These are phyloP conservation scores for Cryptococcus sp. DNA, from an alignment of 1,284 basidiomycete species.

Conservation along the genomic window DNA sequence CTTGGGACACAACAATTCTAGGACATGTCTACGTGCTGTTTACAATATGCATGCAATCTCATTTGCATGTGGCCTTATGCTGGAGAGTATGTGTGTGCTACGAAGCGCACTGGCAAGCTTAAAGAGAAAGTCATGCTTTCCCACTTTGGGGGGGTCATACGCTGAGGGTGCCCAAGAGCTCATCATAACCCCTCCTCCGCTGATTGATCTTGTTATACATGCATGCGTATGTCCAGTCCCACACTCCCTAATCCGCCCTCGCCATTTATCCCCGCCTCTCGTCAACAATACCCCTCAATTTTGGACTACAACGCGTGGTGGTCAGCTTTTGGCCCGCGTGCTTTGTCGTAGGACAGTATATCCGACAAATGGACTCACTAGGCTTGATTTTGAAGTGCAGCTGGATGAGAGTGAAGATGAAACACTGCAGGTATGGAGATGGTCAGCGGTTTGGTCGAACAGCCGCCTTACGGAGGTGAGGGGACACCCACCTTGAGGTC, in stretches of 20 bases:
- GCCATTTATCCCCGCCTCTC: neutral
- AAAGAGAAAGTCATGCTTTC: too few relatives aligned
- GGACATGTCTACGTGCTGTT: too few relatives aligned
- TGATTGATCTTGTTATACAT: slow-evolving; percentile 7
- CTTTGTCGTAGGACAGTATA: neutral
- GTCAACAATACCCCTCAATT: slow-evolving; percentile 1
- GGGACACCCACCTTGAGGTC: slow-evolving; percentile 74
- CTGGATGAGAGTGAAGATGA: slow-evolving; percentile 95
- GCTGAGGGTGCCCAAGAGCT: too few relatives aligned
- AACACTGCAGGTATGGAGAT: slow-evolving; percentile 62
- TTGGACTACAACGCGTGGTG: slow-evolving; percentile 7
- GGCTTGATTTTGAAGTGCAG: slow-evolving; percentile 99
- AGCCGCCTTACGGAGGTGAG: neutral
- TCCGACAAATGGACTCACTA: slow-evolving; percentile 48
- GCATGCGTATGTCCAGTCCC: slow-evolving; percentile 1
- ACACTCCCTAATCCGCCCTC: neutral
- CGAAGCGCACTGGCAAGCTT: too few relatives aligned
- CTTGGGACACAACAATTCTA: too few relatives aligned
- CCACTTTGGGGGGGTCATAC: too few relatives aligned
- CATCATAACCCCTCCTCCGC: too few relatives aligned
- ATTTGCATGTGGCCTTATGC: too few relatives aligned
- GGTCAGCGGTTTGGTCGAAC: neutral
- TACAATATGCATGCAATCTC: too few relatives aligned
- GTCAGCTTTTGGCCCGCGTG: neutral
- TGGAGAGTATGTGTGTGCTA: too few relatives aligned